Evolutionary conservation across 768 basidiomycete species (phyloP).

Genomic region (Neoboletus brunneissimus): DNA sequence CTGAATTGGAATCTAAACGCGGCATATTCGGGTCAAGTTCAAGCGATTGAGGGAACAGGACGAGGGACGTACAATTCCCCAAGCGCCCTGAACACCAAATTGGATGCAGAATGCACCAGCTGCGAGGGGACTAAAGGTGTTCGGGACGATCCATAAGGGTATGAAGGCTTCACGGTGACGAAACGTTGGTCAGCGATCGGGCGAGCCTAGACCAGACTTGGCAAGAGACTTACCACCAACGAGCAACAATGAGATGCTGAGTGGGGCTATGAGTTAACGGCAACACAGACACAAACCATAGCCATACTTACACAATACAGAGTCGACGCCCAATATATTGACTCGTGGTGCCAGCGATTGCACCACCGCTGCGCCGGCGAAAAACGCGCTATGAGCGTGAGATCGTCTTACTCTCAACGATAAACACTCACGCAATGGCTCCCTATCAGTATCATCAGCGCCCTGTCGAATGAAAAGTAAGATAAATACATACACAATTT

Average conservation of each 20-base stretch:
- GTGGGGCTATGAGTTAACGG: conserved; percentile 1
- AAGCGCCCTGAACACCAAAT: conserved; percentile 86
- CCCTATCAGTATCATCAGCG: conserved; percentile 30
- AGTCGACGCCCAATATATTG: conserved; percentile 81
- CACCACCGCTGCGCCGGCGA: conserved; percentile 48
- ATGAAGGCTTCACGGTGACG: conserved; percentile 43
- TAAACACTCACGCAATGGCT: conserved; percentile 41
- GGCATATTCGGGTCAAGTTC: neutral
- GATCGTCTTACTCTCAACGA: conserved; percentile 6
- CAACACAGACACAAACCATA: neutral
- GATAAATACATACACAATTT: conserved; percentile 46
- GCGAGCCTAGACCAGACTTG: neutral
- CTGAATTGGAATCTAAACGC: conserved; percentile 64
- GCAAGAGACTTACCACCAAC: conserved; percentile 40
- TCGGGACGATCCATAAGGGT: conserved; percentile 82
- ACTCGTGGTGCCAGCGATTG: conserved; percentile 62
- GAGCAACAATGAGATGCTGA: conserved; percentile 19
- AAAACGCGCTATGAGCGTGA: neutral
- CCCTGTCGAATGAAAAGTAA: neutral
- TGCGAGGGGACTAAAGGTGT: conserved; percentile 59
- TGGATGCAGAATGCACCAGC: conserved; percentile 88
- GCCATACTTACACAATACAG: conserved; percentile 51
- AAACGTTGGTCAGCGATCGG: neutral
- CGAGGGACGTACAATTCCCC: conserved; percentile 67
- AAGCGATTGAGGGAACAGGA: neutral